phyloP scores from a whole-genome alignment of 2,329 filamentous ascomycete species.

The Cylindrodendrum hubeiense region DNA sequence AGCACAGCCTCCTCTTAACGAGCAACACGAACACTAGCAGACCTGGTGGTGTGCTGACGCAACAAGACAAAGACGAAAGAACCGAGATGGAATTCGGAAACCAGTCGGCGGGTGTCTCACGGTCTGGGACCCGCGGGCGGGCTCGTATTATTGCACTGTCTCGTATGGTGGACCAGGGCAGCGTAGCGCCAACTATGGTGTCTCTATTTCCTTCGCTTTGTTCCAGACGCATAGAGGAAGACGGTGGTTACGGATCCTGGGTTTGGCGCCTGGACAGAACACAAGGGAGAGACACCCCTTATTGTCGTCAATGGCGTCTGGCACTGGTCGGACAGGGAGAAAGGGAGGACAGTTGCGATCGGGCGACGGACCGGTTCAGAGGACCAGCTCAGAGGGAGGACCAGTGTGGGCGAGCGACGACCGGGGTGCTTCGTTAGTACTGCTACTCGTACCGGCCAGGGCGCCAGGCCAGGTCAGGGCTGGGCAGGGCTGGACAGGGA shows the following conservation, averaged over 20 bases:
- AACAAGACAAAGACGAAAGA: background rate
- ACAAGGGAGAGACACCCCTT: background rate
- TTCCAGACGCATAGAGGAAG: background rate
- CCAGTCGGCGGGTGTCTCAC: constrained; percentile 2
- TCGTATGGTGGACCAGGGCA: background rate
- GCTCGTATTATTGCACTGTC: constrained; percentile 5
- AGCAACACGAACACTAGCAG: constrained; percentile 18
- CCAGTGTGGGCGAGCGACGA: background rate
- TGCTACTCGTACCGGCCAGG: background rate
- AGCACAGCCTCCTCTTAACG: constrained; percentile 21
- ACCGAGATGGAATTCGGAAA: background rate
- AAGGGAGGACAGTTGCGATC: background rate
- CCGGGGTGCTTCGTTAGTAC: background rate
- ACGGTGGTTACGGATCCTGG: background rate
- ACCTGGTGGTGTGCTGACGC: constrained; percentile 24
- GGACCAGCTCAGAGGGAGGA: no score
- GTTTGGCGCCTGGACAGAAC: background rate
- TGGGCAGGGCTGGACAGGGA: constrained; percentile 17
- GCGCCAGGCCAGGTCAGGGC: constrained; percentile 2
- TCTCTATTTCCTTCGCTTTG: background rate
- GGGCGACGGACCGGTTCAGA: background rate
- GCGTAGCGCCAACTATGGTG: background rate
- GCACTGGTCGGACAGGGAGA: background rate
- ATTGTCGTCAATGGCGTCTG: background rate
- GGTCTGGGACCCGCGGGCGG: background rate